phyloP scores from a whole-genome alignment of 2,329 filamentous ascomycete species.

The Epichloe glyceriae region DNA sequence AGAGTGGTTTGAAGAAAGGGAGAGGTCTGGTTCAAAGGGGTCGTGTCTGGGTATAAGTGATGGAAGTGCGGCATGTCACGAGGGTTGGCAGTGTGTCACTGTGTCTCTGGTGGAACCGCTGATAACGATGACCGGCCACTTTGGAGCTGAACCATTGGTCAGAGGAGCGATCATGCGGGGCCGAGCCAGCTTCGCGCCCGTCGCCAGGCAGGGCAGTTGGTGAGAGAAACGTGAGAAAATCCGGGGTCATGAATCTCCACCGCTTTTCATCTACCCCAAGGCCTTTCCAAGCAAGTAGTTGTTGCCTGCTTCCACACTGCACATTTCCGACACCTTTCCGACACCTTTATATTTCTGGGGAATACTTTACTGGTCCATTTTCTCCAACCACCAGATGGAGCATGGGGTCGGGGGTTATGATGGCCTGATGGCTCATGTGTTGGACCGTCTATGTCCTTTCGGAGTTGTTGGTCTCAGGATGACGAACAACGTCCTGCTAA shows the following conservation, averaged over 20 bases:
- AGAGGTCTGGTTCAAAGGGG: not conserved
- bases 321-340: too few species aligned
- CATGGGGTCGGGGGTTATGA: too few species aligned
- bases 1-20: not conserved
- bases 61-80: conserved; percentile 7
- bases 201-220: conserved; percentile 1
- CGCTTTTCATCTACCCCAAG: too few species aligned
- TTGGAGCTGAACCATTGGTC: not conserved
- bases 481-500: too few species aligned
- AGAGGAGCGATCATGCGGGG: not conserved
- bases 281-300: too few species aligned
- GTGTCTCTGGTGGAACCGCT: conserved; percentile 4
- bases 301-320: too few species aligned
- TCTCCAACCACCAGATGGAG: too few species aligned
- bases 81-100: conserved; percentile 1
- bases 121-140: conserved; percentile 5
- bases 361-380: too few species aligned
- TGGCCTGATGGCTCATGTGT: too few species aligned
- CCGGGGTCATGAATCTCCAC: not conserved
- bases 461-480: too few species aligned
- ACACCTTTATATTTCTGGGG: too few species aligned
- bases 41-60: not conserved
- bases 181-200: not conserved
- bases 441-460: too few species aligned
- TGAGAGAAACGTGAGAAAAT: not conserved